Evolutionary conservation across 306 rosid genomes (phyloP).

Genomic region (Chamaecrista fasciculata): DNA sequence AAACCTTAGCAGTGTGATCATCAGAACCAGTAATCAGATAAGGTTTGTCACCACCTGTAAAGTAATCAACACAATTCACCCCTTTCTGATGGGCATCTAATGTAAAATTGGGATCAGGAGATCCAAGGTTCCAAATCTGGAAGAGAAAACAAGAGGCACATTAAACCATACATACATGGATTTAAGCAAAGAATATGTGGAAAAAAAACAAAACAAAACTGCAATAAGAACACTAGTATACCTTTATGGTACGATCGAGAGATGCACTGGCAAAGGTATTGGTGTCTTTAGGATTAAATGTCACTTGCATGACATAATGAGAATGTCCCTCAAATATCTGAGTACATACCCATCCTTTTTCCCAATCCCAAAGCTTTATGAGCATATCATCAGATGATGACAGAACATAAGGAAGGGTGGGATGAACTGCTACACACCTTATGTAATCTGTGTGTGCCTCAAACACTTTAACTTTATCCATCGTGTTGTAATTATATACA

Average conservation of each 20-base stretch:
- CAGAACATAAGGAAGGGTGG: conserved; percentile 92
- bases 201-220: conserved; percentile 10
- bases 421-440: conserved; percentile 97
- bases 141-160: conserved; percentile 24
- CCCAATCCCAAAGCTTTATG: conserved; percentile 99
- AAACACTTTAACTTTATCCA: conserved; percentile 90
- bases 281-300: conserved; percentile 97
- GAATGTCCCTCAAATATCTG: conserved; percentile 99
- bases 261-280: conserved; percentile 99
- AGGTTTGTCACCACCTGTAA: conserved; percentile 99
- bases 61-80: conserved; percentile 98
- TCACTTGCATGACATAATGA: conserved; percentile 99
- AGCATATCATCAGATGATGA: conserved; percentile 99
- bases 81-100: conserved; percentile 99
- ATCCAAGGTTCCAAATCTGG: conserved; percentile 99
- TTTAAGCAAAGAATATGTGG: conserved; percentile 8
- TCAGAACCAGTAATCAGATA: conserved; percentile 96
- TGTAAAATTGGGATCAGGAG: conserved; percentile 98
- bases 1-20: conserved; percentile 98
- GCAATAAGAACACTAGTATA: conserved; percentile 33
- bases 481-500: conserved; percentile 96
- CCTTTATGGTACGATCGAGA: conserved; percentile 99
- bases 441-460: conserved; percentile 99
- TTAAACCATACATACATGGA: conserved; percentile 30
- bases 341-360: conserved; percentile 95